Percentiles rank a stretch among this genome's conserved stretches.
These are phyloP conservation scores for Pseudogymnoascus verrucosus DNA, from an alignment of 2,329 filamentous ascomycete species.

Conservation along the genomic window DNA sequence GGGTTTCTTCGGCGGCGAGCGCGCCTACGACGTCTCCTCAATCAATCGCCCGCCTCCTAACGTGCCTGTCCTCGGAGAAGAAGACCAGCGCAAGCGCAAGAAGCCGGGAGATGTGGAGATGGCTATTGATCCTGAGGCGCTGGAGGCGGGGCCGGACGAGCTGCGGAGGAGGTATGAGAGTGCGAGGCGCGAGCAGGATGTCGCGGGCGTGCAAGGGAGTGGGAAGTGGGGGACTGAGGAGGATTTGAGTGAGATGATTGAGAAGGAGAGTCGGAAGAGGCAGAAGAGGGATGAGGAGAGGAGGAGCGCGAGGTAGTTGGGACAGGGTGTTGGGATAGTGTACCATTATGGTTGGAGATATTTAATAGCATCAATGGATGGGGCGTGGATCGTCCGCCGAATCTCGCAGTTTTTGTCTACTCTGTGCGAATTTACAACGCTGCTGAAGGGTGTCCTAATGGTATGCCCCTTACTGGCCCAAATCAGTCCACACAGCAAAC, in stretches of 20 bases:
- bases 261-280: constrained; percentile 82
- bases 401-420: neutral
- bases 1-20: constrained; percentile 94
- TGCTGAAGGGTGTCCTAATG: neutral
- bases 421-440: neutral
- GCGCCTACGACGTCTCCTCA: constrained; percentile 70
- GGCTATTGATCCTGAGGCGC: constrained; percentile 75
- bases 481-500: neutral
- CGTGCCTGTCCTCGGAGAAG: constrained; percentile 69
- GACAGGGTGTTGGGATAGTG: neutral
- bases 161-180: constrained; percentile 73
- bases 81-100: constrained; percentile 82
- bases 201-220: constrained; percentile 54
- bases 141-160: constrained; percentile 74
- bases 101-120: constrained; percentile 95
- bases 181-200: constrained; percentile 53
- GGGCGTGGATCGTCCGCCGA: neutral
- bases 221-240: constrained; percentile 74
- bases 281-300: constrained; percentile 81
- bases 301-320: constrained; percentile 25
- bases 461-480: neutral
- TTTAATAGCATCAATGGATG: neutral
- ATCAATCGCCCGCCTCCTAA: constrained; percentile 34
- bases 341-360: neutral
- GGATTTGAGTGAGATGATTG: constrained; percentile 92